Percentiles rank a stretch among this genome's conserved stretches.
Conservation (phyloP, 2,329 filamentous ascomycete genomes). For the Monosporascus sp. region DNA sequence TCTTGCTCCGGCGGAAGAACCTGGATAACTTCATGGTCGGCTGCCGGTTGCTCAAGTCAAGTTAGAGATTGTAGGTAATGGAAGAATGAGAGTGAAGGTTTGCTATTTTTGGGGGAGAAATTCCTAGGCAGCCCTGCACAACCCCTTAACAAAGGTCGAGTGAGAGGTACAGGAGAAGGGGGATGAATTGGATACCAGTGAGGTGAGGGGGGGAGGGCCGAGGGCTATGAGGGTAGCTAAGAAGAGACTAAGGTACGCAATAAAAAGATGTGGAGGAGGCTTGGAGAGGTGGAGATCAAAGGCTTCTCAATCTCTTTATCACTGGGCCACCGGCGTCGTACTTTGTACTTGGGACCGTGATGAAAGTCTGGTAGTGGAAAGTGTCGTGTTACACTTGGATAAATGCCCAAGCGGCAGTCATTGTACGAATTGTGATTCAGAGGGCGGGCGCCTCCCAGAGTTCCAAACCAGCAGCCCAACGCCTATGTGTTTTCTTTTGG, state of each 20-base stretch:
- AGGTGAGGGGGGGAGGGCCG: background rate
- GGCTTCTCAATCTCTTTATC: too few relatives aligned
- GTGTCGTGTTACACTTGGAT: too few relatives aligned
- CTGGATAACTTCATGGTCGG: conserved; percentile 24
- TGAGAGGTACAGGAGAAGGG: background rate
- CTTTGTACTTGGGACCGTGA: too few relatives aligned
- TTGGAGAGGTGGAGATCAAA: too few relatives aligned
- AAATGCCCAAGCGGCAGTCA: too few relatives aligned
- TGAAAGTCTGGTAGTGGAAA: too few relatives aligned
- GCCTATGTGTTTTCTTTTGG: too few relatives aligned
- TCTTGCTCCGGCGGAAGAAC: conserved; percentile 29
- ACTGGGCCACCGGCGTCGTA: too few relatives aligned
- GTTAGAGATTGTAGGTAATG: background rate
- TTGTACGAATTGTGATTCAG: too few relatives aligned
- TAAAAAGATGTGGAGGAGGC: background rate
- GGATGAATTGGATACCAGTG: background rate
- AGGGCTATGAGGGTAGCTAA: background rate
- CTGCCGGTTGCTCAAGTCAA: background rate
- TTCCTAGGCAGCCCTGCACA: too few relatives aligned
- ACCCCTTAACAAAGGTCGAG: background rate
- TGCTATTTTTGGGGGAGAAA: background rate
- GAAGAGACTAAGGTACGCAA: background rate
- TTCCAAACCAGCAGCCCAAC: too few relatives aligned
- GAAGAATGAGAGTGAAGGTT: background rate
- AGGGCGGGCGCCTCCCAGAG: too few relatives aligned